These are phyloP conservation scores for Neltuma alba DNA, from an alignment of 306 rosid genomes.

Conservation along the genomic window DNA sequence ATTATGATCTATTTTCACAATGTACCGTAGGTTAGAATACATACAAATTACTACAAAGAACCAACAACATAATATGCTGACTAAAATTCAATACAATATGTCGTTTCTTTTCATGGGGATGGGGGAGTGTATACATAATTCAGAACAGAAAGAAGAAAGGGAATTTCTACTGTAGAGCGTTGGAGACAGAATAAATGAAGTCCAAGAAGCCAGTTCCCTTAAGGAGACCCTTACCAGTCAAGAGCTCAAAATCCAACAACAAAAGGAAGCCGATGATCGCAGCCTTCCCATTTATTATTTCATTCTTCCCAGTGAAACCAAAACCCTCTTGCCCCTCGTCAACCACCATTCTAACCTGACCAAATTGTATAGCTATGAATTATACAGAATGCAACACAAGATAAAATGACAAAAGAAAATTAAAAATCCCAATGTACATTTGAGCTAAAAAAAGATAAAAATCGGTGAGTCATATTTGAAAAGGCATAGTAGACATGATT, in stretches of 20 bases:
- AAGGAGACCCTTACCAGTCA: slow-evolving; percentile 91
- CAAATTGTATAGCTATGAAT: not conserved
- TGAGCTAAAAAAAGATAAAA: not conserved
- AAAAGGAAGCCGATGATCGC: slow-evolving; percentile 84
- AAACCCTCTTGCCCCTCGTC: slow-evolving; percentile 72
- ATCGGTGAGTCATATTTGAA: not conserved
- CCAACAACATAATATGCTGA: slow-evolving; percentile 13
- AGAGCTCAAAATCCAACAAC: slow-evolving; percentile 89
- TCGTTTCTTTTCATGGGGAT: slow-evolving; percentile 17
- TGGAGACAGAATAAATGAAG: slow-evolving; percentile 68
- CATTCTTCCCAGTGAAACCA: slow-evolving; percentile 78
- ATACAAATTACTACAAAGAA: slow-evolving; percentile 21
- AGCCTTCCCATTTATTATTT: slow-evolving; percentile 88
- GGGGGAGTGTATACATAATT: not conserved
- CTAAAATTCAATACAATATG: not conserved
- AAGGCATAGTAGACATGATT: not conserved
- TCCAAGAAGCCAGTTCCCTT: slow-evolving; percentile 98
- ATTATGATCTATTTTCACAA: slow-evolving; percentile 32
- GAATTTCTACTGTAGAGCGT: slow-evolving; percentile 60
- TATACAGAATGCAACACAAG: not conserved
- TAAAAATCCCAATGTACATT: not conserved
- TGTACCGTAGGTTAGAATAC: slow-evolving; percentile 28
- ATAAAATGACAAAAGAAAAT: too few species aligned
- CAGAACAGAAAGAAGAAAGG: slow-evolving; percentile 1
- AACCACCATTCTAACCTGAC: slow-evolving; percentile 83